These are phyloP conservation scores for Strobilomyces echinocephalus DNA, from an alignment of 768 basidiomycete genomes.

Conservation along the genomic window DNA sequence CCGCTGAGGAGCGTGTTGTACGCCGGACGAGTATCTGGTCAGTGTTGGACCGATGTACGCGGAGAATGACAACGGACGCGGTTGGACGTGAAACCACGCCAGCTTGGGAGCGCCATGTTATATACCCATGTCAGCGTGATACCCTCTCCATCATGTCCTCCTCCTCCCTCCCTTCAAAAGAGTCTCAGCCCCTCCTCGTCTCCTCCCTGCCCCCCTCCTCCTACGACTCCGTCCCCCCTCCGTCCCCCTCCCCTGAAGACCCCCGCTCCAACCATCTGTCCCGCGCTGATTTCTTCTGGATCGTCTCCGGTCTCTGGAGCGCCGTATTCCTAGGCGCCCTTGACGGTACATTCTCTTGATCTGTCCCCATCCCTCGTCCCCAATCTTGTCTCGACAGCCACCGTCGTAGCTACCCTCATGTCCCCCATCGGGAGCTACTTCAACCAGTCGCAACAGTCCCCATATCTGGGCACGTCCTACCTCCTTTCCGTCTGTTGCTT, in stretches of 20 bases:
- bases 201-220: slow-evolving; percentile 32
- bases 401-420: slow-evolving; percentile 81
- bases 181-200: slow-evolving; percentile 54
- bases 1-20: background rate
- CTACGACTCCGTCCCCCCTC: slow-evolving; percentile 38
- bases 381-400: slow-evolving; percentile 39
- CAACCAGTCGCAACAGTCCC: slow-evolving; percentile 70
- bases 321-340: slow-evolving; percentile 81
- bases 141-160: slow-evolving; percentile 32
- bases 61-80: slow-evolving; percentile 28
- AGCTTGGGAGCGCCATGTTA: slow-evolving; percentile 14
- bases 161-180: slow-evolving; percentile 33
- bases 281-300: slow-evolving; percentile 56
- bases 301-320: slow-evolving; percentile 75
- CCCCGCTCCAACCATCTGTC: slow-evolving; percentile 43
- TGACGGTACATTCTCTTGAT: slow-evolving; percentile 53
- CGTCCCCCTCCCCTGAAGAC: slow-evolving; percentile 23
- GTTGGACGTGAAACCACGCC: slow-evolving; percentile 18
- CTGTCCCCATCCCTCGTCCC: background rate
- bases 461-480: slow-evolving; percentile 87
- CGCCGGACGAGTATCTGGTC: background rate
- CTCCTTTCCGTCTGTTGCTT: slow-evolving; percentile 86
- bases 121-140: slow-evolving; percentile 11
- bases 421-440: slow-evolving; percentile 85
- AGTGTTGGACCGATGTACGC: slow-evolving; percentile 21